Percentiles rank a stretch among this genome's conserved stretches.
Evolutionary conservation across 441 rosid species (phyloP).

Genomic region (Aleurites moluccanus): DNA sequence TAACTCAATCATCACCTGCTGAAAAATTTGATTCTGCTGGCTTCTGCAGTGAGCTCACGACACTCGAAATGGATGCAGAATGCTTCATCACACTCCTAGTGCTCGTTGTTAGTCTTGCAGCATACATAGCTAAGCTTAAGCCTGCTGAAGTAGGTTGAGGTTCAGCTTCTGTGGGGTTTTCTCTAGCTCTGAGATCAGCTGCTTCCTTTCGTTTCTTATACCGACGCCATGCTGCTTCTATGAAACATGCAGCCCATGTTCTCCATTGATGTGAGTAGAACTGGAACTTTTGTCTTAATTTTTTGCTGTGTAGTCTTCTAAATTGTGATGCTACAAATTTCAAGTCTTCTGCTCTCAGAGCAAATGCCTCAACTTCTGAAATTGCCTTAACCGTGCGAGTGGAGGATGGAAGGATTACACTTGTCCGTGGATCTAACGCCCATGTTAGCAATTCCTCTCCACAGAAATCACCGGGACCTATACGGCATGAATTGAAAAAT

Average conservation of each 20-base stretch:
- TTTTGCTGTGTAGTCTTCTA: constrained; percentile 79
- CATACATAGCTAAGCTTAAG: constrained; percentile 29
- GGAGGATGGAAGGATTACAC: constrained; percentile 64
- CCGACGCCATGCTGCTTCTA: constrained; percentile 82
- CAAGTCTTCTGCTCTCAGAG: constrained; percentile 74
- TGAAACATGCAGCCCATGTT: constrained; percentile 80
- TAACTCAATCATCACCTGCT: constrained; percentile 49
- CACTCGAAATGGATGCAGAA: constrained; percentile 49
- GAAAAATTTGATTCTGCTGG: constrained; percentile 80
- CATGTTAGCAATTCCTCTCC: constrained; percentile 81
- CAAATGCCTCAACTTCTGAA: constrained; percentile 80
- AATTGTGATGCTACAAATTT: constrained; percentile 83
- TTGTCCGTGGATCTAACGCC: constrained; percentile 44
- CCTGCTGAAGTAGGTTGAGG: constrained; percentile 16
- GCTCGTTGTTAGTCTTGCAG: constrained; percentile 38
- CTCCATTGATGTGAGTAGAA: constrained; percentile 92
- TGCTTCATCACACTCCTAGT: constrained; percentile 34
- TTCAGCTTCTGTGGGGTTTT: constrained; percentile 31
- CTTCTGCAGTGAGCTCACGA: constrained; percentile 54
- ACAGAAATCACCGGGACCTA: constrained; percentile 81
- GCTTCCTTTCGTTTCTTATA: constrained; percentile 56
- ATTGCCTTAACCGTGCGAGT: constrained; percentile 67
- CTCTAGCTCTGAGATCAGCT: constrained; percentile 53
- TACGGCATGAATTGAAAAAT: constrained; percentile 70
- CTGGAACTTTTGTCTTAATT: constrained; percentile 71